Evolutionary conservation across 345 rosid genomes (phyloP), one percentile per base, ranked within the genome.

Genomic region (Anastatica hierochuntica): DNA sequence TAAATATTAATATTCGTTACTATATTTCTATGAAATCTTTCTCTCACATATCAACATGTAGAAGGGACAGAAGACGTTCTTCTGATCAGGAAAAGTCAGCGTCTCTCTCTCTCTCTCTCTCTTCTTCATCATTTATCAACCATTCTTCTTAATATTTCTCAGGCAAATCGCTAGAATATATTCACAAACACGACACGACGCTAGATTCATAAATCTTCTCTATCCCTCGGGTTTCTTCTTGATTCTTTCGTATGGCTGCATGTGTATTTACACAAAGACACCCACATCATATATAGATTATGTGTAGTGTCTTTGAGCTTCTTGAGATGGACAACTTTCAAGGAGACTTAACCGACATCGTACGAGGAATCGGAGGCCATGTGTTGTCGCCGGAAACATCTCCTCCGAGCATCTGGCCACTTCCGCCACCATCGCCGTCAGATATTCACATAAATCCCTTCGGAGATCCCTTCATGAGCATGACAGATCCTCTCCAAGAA

Each of bases 61-160:
- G n/a, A n/a, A n/a, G n/a, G n/a, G n/a, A n/a, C n/a, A n/a, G n/a
- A n/a, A n/a, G n/a, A n/a, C n/a, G n/a, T n/a, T n/a, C n/a, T n/a
- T n/a, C n/a, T n/a, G n/a, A n/a, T n/a, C n/a, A n/a, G n/a, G 76
- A 83, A 81, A 88, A 85, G 95, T 85, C 95, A 83, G 92, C 88
- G 77, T 60, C 71, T 64, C 59, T 52, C 67, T 62, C 51, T 47
- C 70, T 37, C 51, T 59, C 49, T 57, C 16, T 70, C 48, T 66
- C 29, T 49, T 64, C 58, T 0, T 19, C 56, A 10, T 66, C 24
- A 3, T 30, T 10, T 0, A 26, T 55, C 72, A 52, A 14, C 42
- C 27, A 43, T 40, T 38, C 29, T n/a, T n/a, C n/a, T n/a, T n/a
- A n/a, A n/a, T n/a, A n/a, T n/a, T n/a, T n/a, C n/a, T n/a, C n/a